Evolutionary conservation across 2,329 filamentous ascomycete genomes (phyloP).

Genomic region (Beauveria medogensis): DNA sequence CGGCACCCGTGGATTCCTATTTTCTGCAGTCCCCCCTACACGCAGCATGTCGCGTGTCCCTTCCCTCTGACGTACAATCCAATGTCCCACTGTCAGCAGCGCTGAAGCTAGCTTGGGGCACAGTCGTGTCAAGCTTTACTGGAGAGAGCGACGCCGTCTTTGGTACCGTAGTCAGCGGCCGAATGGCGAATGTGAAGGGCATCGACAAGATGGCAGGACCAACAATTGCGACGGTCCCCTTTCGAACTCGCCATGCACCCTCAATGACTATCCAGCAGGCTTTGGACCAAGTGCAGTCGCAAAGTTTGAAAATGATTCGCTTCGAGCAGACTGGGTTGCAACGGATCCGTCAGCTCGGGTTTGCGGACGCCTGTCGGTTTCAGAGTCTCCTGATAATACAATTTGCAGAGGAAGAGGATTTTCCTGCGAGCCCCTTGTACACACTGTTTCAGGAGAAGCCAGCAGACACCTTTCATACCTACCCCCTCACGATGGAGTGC

Average conservation of each 20-base stretch:
- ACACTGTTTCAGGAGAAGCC: neutral
- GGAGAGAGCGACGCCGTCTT: conserved; percentile 10
- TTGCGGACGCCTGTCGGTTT: conserved; percentile 44
- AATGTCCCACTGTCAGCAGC: conserved; percentile 28
- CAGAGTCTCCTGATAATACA: conserved; percentile 23
- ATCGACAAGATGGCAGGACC: conserved; percentile 11
- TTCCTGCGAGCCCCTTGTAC: neutral
- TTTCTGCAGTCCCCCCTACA: neutral
- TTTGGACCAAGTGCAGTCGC: conserved; percentile 4
- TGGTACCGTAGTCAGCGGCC: conserved; percentile 9
- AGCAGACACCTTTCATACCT: neutral
- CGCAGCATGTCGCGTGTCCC: neutral
- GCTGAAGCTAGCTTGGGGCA: conserved; percentile 10
- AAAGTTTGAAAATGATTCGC: neutral
- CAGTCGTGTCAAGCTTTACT: conserved; percentile 7
- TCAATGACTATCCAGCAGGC: neutral
- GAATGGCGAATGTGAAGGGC: conserved; percentile 11
- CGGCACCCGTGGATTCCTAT: conserved; percentile 25
- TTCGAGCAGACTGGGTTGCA: conserved; percentile 50
- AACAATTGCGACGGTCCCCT: conserved; percentile 21
- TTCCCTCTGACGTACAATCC: conserved; percentile 22
- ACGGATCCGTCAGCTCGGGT: conserved; percentile 44
- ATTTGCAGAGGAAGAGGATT: neutral
- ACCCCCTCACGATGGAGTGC: neutral
- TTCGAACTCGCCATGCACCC: conserved; percentile 4